phyloP scores from a whole-genome alignment of 345 rosid genomes.

The Trapa incisa region DNA sequence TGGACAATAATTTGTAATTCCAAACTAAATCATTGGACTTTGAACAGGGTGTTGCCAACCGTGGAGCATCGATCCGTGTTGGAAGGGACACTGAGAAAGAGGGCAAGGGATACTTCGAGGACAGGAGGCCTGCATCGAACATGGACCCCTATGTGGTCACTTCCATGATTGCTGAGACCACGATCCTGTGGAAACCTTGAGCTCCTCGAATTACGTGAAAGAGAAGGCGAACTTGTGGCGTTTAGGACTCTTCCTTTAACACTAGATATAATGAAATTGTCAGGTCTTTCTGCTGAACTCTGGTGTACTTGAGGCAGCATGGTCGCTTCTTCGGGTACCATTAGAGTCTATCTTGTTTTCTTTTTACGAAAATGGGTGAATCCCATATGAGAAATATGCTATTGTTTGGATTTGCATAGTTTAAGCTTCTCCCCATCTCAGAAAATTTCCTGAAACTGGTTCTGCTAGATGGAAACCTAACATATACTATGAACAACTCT shows the following conservation, averaged over 20 bases:
- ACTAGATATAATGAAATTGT: not conserved
- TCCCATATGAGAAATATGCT: not conserved
- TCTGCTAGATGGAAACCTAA: not conserved
- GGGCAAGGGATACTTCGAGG: slow-evolving; percentile 64
- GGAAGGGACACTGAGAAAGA: slow-evolving; percentile 64
- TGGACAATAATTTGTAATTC: not conserved
- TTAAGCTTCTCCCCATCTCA: not conserved
- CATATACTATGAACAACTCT: not conserved
- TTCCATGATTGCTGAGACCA: slow-evolving; percentile 75
- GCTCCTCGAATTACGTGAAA: not conserved
- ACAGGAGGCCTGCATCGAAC: slow-evolving; percentile 24
- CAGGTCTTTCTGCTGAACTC: not conserved
- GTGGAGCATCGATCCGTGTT: slow-evolving; percentile 68
- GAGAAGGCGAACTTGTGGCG: no score
- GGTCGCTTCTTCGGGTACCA: not conserved
- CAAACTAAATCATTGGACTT: not conserved
- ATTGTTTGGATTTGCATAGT: not conserved
- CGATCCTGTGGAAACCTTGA: slow-evolving; percentile 49
- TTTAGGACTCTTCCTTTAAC: not conserved
- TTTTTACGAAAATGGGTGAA: not conserved
- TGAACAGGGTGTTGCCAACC: slow-evolving; percentile 64
- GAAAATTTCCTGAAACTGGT: not conserved
- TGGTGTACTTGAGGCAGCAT: not conserved
- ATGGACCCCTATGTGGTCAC: slow-evolving; percentile 70
- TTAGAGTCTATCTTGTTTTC: not conserved